These are phyloP conservation scores for Suhomyces bokatorum DNA, from an alignment of 1,139 yeast species.

Conservation along the genomic window DNA sequence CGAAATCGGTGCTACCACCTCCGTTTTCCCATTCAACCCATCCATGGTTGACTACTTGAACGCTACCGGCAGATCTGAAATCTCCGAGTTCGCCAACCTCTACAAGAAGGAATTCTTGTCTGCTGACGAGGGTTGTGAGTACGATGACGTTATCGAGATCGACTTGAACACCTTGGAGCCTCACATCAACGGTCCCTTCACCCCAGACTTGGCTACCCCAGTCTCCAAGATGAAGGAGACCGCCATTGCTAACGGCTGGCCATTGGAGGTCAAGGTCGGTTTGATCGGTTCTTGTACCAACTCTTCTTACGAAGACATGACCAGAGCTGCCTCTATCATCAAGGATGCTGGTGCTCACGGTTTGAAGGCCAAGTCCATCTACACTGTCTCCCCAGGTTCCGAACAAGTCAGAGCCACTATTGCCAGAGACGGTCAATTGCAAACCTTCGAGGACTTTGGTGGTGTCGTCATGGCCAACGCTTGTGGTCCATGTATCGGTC, in stretches of 20 bases:
- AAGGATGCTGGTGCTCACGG: constrained; percentile 91
- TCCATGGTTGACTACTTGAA: constrained; percentile 87
- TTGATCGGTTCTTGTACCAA: constrained; percentile 98
- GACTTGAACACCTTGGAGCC: constrained; percentile 96
- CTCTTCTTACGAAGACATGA: constrained; percentile 98
- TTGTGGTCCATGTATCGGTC: constrained; percentile 99
- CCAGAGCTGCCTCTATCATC: constrained; percentile 94
- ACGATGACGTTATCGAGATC: constrained; percentile 93
- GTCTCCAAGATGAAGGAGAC: constrained; percentile 88
- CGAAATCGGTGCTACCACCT: constrained; percentile 98
- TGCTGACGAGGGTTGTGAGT: constrained; percentile 94
- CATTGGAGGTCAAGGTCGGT: constrained; percentile 90
- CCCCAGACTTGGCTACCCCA: constrained; percentile 99
- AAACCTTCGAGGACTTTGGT: constrained; percentile 88
- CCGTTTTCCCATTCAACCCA: constrained; percentile 94
- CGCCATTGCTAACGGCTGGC: constrained; percentile 90
- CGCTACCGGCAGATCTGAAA: constrained; percentile 83
- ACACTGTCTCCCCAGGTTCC: constrained; percentile 97
- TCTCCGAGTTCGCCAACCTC: constrained; percentile 77
- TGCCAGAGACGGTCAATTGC: constrained; percentile 93
- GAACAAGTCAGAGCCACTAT: constrained; percentile 99
- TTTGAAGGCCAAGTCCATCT: constrained; percentile 83
- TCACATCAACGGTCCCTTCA: constrained; percentile 97
- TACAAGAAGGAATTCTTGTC: constrained; percentile 76
- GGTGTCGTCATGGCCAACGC: constrained; percentile 97